Evolutionary conservation across 257 asterid species (phyloP).

Genomic region (Osmanthus fragrans): DNA sequence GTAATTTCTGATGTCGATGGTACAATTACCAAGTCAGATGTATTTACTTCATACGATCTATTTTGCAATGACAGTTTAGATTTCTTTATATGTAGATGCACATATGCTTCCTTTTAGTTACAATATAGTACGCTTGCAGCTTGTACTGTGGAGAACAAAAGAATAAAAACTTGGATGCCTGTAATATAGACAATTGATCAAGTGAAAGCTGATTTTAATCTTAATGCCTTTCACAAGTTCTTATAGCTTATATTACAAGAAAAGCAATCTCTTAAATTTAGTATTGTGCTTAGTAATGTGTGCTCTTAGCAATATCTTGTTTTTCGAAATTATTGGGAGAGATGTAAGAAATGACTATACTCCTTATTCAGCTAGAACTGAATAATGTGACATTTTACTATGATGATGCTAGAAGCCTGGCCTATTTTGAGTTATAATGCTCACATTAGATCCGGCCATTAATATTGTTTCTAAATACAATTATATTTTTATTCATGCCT

Average conservation of each 20-base stretch:
- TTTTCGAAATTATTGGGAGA: neutral
- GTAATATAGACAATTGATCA: neutral
- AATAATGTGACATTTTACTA: neutral
- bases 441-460: neutral
- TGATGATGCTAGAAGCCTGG: neutral
- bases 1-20: conserved; percentile 99
- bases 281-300: neutral
- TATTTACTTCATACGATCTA: neutral
- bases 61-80: neutral
- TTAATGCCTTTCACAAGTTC: neutral
- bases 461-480: neutral
- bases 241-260: neutral
- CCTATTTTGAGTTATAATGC: neutral
- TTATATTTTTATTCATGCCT: neutral
- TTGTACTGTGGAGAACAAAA: neutral
- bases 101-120: neutral
- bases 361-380: neutral
- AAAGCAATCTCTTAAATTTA: too few relatives aligned
- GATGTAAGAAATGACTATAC: neutral
- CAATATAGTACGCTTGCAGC: neutral
- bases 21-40: conserved; percentile 88
- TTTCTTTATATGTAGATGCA: neutral
- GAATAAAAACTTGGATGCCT: neutral
- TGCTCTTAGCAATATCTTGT: neutral
- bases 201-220: neutral